Evolutionary conservation across 257 asterid genomes (phyloP), one percentile per base, ranked within the genome.

Genomic region (Cinchona pubescens): DNA sequence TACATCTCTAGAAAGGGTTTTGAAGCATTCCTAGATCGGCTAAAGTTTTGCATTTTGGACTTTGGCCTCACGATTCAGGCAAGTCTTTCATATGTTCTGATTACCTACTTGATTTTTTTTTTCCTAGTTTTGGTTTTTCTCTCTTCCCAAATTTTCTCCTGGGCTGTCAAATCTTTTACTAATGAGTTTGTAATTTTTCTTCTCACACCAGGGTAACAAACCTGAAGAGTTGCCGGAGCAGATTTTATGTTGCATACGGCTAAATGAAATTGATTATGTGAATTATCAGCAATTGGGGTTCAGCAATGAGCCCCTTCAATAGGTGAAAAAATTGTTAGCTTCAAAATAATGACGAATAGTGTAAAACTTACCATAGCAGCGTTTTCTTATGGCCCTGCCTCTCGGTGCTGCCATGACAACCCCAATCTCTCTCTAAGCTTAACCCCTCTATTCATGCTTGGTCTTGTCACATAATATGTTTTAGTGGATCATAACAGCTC

Each of bases 1-100:
- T 91, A 91, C 86, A 93, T 93, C 64, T 91, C 99, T 21, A 84
- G 93, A 70, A 95, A 91, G 81, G 98, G 98, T 7, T 89, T 91
- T 46, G 90, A 85, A 78, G 83, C 94, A 69, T 92, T 95, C 81
- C 77, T 89, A 9, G 98, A 91, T 80, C 79, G 97, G 81, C 82
- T 95, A 72, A 95, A 95, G 93, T 85, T 83, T 29, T 91, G 94
- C 77, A 82, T 84, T 30, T 80, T 95, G 88, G 98, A 95, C 85
- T 86, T 95, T 73, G 99, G 96, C 69, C 88, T 95, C 75, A 95
- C 97, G 35, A 95, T 95, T 80, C 98, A 95, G 97, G 98, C 82
- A 82, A 90, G 89, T n/a, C n/a, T n/a, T n/a, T n/a, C 79, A 35
- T 76, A 35, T n/a, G 49, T 58, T 38, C 63, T 48, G 3, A 25